Evolutionary conservation across 2,329 filamentous ascomycete species (phyloP), one percentile per base, ranked within the genome.

Genomic region (Aspergillus sp.): DNA sequence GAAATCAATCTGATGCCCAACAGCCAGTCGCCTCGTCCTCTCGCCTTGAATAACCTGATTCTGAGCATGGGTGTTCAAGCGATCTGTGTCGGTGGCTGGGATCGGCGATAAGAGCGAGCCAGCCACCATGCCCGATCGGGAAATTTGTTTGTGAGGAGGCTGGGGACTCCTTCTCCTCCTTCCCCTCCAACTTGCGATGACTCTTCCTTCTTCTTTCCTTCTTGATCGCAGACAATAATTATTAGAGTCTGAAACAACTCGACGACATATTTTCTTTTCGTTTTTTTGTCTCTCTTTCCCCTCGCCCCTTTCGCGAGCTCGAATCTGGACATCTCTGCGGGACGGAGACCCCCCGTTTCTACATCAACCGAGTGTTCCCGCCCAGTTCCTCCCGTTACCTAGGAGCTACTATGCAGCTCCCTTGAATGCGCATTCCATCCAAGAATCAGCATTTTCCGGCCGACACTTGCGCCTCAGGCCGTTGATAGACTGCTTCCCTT

Each of bases 141-240:
- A 78, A 73, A 77, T 77, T 77, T 78, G 76, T 78, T 77, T 74
- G 55, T 57, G 55, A 41, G 47, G 55, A 57, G 55, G 55, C 55
- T 52, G 55, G 55, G 55, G 23, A 45, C 17, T 15, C 22, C n/a
- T n/a, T 22, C 41, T 56, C 61, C 64, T 66, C 63, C 64, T 62
- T 38, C 45, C 57, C 46, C 41, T 62, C 52, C 47, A 57, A 59
- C 65, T 46, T 48, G 43, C 58, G 49, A 55, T 58, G 41, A 31
- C 50, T 50, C 41, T 58, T 52, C 50, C 46, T 47, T 57, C 50
- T 45, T 57, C 59, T 49, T 58, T 48, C 30, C 13, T 61, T 49
- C 53, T 47, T 59, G 49, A 46, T 22, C 23, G 25, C 50, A 22
- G 6, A 47, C 28, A n/a, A 48, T 25, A 15, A 50, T 41, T 25